Evolutionary conservation across 768 basidiomycete genomes (phyloP).

Genomic region (Lactifluus subvellereus): DNA sequence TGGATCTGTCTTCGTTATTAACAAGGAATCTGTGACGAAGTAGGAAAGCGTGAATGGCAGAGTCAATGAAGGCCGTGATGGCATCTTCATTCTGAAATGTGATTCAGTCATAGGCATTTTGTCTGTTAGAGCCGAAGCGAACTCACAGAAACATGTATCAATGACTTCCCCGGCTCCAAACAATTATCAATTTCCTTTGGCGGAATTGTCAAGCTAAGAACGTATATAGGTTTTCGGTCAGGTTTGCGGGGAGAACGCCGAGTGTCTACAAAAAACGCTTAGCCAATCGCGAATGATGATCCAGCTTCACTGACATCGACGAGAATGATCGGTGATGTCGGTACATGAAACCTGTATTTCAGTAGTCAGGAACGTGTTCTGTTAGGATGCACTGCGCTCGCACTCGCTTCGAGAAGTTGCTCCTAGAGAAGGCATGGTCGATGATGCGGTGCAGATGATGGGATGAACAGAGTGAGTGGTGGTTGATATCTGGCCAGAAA

Average conservation of each 20-base stretch:
- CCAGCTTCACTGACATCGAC: slow-evolving; percentile 5
- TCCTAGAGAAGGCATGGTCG: slow-evolving; percentile 57
- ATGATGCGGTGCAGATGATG: slow-evolving; percentile 61
- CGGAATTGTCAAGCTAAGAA: slow-evolving; percentile 69
- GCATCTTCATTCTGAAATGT: slow-evolving; percentile 48
- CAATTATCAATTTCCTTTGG: slow-evolving; percentile 66
- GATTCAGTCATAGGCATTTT: slow-evolving; percentile 13
- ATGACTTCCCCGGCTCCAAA: slow-evolving; percentile 70
- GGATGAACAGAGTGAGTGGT: slow-evolving; percentile 56
- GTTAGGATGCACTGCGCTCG: neutral
- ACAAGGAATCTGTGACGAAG: slow-evolving; percentile 51
- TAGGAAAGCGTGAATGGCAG: slow-evolving; percentile 58
- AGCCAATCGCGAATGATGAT: slow-evolving; percentile 17
- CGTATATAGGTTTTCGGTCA: slow-evolving; percentile 78
- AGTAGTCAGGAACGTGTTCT: slow-evolving; percentile 22
- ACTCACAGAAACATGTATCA: slow-evolving; percentile 62
- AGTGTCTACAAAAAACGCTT: slow-evolving; percentile 34
- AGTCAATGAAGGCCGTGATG: slow-evolving; percentile 51
- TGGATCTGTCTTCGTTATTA: slow-evolving; percentile 29
- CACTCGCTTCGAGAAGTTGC: slow-evolving; percentile 73
- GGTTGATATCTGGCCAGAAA: slow-evolving; percentile 62
- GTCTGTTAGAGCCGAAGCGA: neutral
- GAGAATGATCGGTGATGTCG: neutral
- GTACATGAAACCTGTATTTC: slow-evolving; percentile 17
- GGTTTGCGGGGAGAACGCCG: slow-evolving; percentile 73